These are phyloP conservation scores for Fistulinella staudtii DNA, from an alignment of 1,284 basidiomycete genomes.

Conservation along the genomic window DNA sequence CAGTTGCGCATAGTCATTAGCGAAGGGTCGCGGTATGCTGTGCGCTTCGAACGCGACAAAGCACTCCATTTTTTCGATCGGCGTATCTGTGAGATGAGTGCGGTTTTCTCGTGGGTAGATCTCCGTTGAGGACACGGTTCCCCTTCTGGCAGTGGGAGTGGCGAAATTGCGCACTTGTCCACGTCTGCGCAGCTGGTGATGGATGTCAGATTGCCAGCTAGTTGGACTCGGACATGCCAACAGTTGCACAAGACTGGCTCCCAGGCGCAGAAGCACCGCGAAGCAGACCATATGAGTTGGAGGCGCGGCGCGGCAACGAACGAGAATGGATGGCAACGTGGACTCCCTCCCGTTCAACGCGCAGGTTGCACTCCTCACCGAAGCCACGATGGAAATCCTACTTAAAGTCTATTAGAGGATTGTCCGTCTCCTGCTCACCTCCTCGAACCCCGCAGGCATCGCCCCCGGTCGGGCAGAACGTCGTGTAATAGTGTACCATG, in stretches of 20 bases:
- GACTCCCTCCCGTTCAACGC: conserved; percentile 8
- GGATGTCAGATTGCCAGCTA: conserved; percentile 5
- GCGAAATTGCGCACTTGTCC: conserved; percentile 9
- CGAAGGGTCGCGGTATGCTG: background rate
- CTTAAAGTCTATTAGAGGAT: conserved; percentile 32
- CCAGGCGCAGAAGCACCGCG: conserved; percentile 22
- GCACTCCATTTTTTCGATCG: conserved; percentile 6
- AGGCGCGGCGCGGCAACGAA: conserved; percentile 22
- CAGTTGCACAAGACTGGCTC: too few species aligned
- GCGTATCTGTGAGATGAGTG: conserved; percentile 9
- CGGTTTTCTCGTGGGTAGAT: conserved; percentile 13
- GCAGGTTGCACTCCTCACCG: conserved; percentile 29
- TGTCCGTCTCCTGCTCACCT: conserved; percentile 9
- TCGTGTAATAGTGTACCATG: conserved; percentile 29
- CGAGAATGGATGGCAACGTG: conserved; percentile 33
- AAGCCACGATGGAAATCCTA: conserved; percentile 35
- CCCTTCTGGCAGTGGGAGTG: background rate
- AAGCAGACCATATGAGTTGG: conserved; percentile 13
- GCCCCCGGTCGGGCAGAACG: conserved; percentile 8
- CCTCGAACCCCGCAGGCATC: conserved; percentile 13
- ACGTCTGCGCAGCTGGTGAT: background rate
- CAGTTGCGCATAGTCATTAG: background rate
- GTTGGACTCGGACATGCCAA: too few species aligned
- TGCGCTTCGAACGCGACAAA: conserved; percentile 4
- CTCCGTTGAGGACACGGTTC: conserved; percentile 9